Percentiles rank a stretch among this genome's conserved stretches.
These are phyloP conservation scores for Clitoria ternatea DNA, from an alignment of 306 rosid species.

Conservation along the genomic window DNA sequence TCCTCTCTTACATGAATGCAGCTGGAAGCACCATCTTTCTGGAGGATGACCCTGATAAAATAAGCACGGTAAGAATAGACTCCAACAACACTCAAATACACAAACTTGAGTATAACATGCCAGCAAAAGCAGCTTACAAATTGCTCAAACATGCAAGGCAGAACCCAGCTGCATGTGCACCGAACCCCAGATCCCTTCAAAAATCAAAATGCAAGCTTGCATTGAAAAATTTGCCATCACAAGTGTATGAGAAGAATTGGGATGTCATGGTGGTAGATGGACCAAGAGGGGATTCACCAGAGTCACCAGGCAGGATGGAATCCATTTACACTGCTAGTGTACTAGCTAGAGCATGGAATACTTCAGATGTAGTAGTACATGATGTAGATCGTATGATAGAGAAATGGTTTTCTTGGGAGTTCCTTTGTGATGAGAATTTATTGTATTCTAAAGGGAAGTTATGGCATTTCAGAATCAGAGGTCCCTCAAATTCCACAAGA, in stretches of 20 bases:
- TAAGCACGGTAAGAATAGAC: slow-evolving; percentile 30
- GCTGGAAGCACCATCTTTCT: slow-evolving; percentile 77
- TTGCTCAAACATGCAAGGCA: slow-evolving; percentile 71
- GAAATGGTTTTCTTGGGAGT: slow-evolving; percentile 96
- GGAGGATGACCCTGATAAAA: slow-evolving; percentile 47
- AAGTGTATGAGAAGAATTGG: slow-evolving; percentile 70
- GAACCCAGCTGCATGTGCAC: slow-evolving; percentile 43
- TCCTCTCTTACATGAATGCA: slow-evolving; percentile 60
- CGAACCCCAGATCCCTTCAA: slow-evolving; percentile 41
- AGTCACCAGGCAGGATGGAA: slow-evolving; percentile 82
- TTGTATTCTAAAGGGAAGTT: slow-evolving; percentile 69
- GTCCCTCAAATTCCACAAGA: slow-evolving; percentile 43
- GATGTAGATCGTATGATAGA: slow-evolving; percentile 73
- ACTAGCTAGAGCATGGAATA: slow-evolving; percentile 63
- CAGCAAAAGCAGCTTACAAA: slow-evolving; percentile 66
- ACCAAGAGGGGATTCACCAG: slow-evolving; percentile 57
- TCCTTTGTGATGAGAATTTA: slow-evolving; percentile 82
- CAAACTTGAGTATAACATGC: slow-evolving; percentile 48
- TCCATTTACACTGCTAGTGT: slow-evolving; percentile 69
- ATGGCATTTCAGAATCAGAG: slow-evolving; percentile 74
- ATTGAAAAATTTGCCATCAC: slow-evolving; percentile 58
- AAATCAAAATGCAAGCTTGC: slow-evolving; percentile 74
- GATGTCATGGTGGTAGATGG: slow-evolving; percentile 83
- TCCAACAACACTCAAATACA: slow-evolving; percentile 48
- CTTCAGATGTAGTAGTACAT: slow-evolving; percentile 65